A percentile compares a stretch with the other conserved stretches of the same genome.
Evolutionary conservation across 1,284 basidiomycete species (phyloP).

Genomic region (Rhodotorula sp.): DNA sequence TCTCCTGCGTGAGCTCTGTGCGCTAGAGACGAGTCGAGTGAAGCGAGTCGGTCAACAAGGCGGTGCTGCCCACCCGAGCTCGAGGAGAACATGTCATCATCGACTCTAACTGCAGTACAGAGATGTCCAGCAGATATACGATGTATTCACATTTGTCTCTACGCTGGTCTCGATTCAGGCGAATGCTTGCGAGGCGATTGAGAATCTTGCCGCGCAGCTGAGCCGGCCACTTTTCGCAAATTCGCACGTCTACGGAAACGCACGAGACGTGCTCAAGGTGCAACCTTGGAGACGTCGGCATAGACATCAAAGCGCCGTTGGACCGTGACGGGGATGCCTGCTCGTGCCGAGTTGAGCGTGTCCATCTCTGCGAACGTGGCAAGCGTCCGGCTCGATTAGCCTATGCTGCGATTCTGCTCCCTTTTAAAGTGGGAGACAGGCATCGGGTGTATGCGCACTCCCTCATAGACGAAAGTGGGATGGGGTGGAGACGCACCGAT

Average conservation of each 20-base stretch:
- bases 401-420: not conserved
- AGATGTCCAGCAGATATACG: not conserved
- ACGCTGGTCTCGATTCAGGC: too few species aligned
- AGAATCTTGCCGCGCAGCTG: too few species aligned
- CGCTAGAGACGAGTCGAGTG: too few species aligned
- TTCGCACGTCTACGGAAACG: too few species aligned
- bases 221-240: too few species aligned
- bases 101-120: not conserved
- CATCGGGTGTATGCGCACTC: too few species aligned
- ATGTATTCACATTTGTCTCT: too few species aligned
- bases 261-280: not conserved
- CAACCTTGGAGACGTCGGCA: constrained; percentile 58
- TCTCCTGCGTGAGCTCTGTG: not conserved
- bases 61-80: constrained; percentile 1
- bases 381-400: not conserved
- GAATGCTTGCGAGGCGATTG: too few species aligned
- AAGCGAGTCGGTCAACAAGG: not conserved
- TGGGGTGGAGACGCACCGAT: constrained; percentile 63
- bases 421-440: too few species aligned
- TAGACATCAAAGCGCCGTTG: constrained; percentile 93
- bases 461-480: not conserved
- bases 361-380: constrained; percentile 62
- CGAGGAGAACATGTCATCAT: not conserved
- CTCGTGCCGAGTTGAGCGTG: constrained; percentile 65
- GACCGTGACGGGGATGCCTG: constrained; percentile 65